Evolutionary conservation across 2,329 filamentous ascomycete genomes (phyloP).

Genomic region (Trichoderma sp.): DNA sequence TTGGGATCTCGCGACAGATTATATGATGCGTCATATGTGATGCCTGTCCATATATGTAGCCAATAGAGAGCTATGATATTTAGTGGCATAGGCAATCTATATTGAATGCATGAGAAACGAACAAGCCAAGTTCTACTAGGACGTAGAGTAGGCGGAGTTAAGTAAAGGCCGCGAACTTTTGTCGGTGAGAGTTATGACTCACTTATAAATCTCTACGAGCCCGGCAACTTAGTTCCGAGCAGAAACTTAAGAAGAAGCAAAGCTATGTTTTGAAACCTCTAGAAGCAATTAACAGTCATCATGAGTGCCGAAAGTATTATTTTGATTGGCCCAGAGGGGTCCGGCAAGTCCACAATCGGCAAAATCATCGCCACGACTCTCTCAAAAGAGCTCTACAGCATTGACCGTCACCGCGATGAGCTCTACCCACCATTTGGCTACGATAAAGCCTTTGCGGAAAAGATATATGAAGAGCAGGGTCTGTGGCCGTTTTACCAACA

Average conservation of each 20-base stretch:
- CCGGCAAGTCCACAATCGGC: slow-evolving; percentile 25
- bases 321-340: slow-evolving; percentile 25
- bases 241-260: not conserved
- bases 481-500: slow-evolving; percentile 5
- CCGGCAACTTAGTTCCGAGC: not conserved
- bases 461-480: not conserved
- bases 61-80: not conserved
- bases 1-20: not conserved
- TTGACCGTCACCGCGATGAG: slow-evolving; percentile 24
- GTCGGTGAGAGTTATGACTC: not conserved
- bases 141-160: not conserved
- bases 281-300: not conserved
- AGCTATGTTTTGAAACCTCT: too few relatives aligned
- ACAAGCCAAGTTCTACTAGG: not conserved
- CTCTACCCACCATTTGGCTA: slow-evolving; percentile 25
- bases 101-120: not conserved
- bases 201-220: not conserved
- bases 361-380: slow-evolving; percentile 10
- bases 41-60: not conserved
- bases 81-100: not conserved
- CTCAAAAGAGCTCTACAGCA: slow-evolving; percentile 15
- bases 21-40: not conserved
- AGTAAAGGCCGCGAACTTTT: not conserved
- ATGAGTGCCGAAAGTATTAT: slow-evolving; percentile 10
- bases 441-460: not conserved